Base-by-base conservation (phyloP, 108 stramenopile genomes). In the Skeletonema costatum region DNA sequence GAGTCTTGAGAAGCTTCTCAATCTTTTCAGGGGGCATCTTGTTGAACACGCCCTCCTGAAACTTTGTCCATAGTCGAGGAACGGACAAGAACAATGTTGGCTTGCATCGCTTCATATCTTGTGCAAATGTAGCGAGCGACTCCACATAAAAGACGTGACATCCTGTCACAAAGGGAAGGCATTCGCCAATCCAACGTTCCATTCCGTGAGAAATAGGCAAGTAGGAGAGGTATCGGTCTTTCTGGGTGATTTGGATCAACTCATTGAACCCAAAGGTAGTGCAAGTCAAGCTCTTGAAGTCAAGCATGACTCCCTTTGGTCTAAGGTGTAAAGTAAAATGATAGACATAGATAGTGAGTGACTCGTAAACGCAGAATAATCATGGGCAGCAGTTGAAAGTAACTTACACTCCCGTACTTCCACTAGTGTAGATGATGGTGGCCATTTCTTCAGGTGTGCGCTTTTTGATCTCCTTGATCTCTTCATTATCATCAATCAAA, bases 31-130 rank as follows among this genome's bases (percentile, higher is more conserved):
- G 85, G 1, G 89, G 82, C 85, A 87, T 84, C 65, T 92, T 92
- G 36, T 75, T 73, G 66, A 90, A 90, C 29, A 92, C 92, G 30
- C 89, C 92, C 50, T 80, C 74, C 75, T 90, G 88, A 77, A 92
- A 92, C 71, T 92, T 92, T 25, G 92, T 92, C 92, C 92, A 92
- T 8, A 92, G 74, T 64, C 92, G 89, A 53, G 91, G 92, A 31
- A 92, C 92, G n/a, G 88, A 89, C 62, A 92, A 39, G 53, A 92
- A 92, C 51, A 92, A 50, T 5, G 89, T 92, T n/a, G 92, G 92
- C 58, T 79, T 68, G 81, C 85, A 86, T 10, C 92, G 87, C 48
- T 79, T 85, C 11, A 92, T 80, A 69, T 92, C 92, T 21, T 76
- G 74, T 19, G 87, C 87, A 69, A 92, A 92, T 6, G 92, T 92